These are phyloP conservation scores for Venturiaceae sp. DNA, from an alignment of 2,329 filamentous ascomycete species.

Conservation along the genomic window DNA sequence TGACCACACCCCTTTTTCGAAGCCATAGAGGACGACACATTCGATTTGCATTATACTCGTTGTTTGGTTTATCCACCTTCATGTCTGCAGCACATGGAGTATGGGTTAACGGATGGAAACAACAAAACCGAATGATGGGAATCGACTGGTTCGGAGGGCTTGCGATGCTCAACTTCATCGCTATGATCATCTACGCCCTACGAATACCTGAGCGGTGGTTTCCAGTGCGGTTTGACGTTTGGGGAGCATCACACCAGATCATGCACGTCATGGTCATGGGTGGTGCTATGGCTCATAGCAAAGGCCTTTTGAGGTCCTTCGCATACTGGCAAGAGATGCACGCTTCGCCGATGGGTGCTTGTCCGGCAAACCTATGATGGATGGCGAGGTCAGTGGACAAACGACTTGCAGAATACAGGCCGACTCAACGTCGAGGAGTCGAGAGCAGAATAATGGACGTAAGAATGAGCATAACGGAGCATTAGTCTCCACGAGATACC, in stretches of 20 bases:
- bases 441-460: no score
- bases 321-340: conserved; percentile 20
- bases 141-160: conserved; percentile 72
- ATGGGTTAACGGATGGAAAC: conserved; percentile 52
- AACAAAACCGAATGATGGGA: conserved; percentile 64
- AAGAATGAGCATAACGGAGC: not conserved
- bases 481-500: not conserved
- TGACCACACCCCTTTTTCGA: conserved; percentile 73
- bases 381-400: no score
- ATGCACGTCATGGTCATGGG: conserved; percentile 85
- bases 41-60: conserved; percentile 80
- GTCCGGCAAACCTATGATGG: not conserved
- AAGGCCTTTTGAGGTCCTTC: conserved; percentile 74
- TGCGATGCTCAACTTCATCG: conserved; percentile 74
- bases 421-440: no score
- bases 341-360: not conserved
- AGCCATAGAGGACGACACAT: conserved; percentile 77
- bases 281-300: conserved; percentile 72
- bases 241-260: conserved; percentile 90
- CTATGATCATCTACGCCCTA: conserved; percentile 76
- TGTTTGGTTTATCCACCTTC: conserved; percentile 73
- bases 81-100: conserved; percentile 75
- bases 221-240: conserved; percentile 78
- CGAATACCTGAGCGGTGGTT: conserved; percentile 73
- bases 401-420: no score